phyloP scores from a whole-genome alignment of 2,329 filamentous ascomycete species.

The Hypoxylon sp. region DNA sequence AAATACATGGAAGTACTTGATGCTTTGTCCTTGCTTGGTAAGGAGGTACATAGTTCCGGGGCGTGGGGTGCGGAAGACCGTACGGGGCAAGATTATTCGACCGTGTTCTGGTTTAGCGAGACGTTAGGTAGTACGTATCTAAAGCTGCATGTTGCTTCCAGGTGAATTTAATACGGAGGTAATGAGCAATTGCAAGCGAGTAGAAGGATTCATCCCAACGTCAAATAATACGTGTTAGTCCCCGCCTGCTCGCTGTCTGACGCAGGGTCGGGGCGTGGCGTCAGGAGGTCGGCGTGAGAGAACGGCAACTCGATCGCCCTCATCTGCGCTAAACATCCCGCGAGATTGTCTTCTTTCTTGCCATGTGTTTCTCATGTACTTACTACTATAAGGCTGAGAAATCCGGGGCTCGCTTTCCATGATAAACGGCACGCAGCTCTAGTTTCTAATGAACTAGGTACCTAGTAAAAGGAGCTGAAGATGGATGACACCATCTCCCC shows the following conservation, averaged over 20 bases:
- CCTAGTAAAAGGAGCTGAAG: background rate
- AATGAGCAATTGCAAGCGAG: slow-evolving; percentile 6
- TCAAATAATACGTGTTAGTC: slow-evolving; percentile 1
- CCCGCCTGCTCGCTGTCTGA: slow-evolving; percentile 2
- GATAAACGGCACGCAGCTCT: background rate
- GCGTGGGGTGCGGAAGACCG: background rate
- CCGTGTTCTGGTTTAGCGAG: slow-evolving; percentile 2
- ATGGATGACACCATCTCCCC: slow-evolving; percentile 4
- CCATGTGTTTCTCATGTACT: slow-evolving; percentile 36
- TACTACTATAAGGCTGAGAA: slow-evolving; percentile 32
- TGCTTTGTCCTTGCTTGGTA: background rate
- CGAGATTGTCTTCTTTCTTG: slow-evolving; percentile 6
- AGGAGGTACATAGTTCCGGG: too few species aligned
- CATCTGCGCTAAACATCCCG: background rate
- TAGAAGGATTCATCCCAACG: slow-evolving; percentile 22
- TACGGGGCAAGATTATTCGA: slow-evolving; percentile 2
- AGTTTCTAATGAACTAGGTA: too few species aligned
- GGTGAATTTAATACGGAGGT: background rate
- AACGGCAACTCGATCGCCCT: background rate
- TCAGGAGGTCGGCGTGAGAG: background rate
- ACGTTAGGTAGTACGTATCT: background rate
- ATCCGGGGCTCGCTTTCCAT: slow-evolving; percentile 21
- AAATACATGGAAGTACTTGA: background rate
- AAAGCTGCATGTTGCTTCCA: slow-evolving; percentile 1
- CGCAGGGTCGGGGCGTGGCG: slow-evolving; percentile 7